Evolutionary conservation across 768 basidiomycete species (phyloP).

Genomic region (Leccinum boreale): DNA sequence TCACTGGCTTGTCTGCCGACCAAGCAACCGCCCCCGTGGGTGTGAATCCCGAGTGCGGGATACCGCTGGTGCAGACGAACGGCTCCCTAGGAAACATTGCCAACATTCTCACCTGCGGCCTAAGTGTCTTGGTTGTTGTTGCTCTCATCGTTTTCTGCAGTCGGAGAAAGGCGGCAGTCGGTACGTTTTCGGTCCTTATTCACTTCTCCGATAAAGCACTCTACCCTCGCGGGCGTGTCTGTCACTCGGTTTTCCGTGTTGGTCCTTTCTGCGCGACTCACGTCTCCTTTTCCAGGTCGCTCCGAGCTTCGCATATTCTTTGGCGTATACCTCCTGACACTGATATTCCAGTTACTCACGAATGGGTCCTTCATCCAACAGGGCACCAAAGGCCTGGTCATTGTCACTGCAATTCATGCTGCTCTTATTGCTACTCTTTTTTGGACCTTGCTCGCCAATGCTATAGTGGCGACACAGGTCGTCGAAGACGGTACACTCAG

Average conservation of each 20-base stretch:
- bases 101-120: conserved; percentile 77
- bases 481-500: conserved; percentile 87
- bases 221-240: background rate
- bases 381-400: conserved; percentile 66
- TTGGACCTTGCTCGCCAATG: conserved; percentile 76
- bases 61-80: conserved; percentile 54
- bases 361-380: conserved; percentile 79
- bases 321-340: conserved; percentile 61
- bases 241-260: background rate
- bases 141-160: conserved; percentile 55
- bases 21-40: conserved; percentile 69
- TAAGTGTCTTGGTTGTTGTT: conserved; percentile 61
- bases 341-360: conserved; percentile 77
- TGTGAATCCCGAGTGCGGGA: conserved; percentile 78
- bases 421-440: conserved; percentile 75
- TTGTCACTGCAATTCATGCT: conserved; percentile 75
- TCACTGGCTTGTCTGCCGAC: conserved; percentile 42
- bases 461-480: conserved; percentile 78
- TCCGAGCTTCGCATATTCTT: conserved; percentile 70
- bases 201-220: background rate
- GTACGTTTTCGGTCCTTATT: conserved; percentile 39
- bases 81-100: conserved; percentile 79
- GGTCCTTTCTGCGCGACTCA: background rate
- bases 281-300: conserved; percentile 44
- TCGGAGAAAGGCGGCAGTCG: conserved; percentile 85